Evolutionary conservation across 495 filamentous ascomycete species (phyloP), one percentile per base, ranked within the genome.

Genomic region (Podospora pseudopauciseta): DNA sequence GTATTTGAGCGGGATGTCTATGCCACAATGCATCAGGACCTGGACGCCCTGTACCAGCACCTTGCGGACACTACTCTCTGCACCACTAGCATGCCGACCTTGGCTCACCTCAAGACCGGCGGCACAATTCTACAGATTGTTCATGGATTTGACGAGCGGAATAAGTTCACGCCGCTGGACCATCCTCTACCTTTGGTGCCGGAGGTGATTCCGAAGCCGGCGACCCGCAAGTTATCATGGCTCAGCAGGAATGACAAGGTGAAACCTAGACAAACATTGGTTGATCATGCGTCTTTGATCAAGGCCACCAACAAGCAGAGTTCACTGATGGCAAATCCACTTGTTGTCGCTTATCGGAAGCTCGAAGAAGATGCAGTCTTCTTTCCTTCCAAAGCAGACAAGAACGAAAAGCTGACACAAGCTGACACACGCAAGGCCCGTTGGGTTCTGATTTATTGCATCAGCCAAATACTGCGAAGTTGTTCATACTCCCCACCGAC

Each of bases 381-480:
- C 58, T 75, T 71, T 4, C 72, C 76, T 13, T 71, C 68, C 5
- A 84, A 80, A 67, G 67, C 66, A 13, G 78, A 80, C n/a, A 80
- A 74, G 34, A 49, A 68, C 3, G 79, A 84, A 61, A 81, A 77
- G 63, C 59, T 82, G 0, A 80, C 80, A 5, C 80, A 77, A n/a
- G 73, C 78, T 58, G 88, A 89, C 34, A 84, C 85, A 19, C 85
- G 88, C 26, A 88, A 87, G 69, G 84, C 88, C 39, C 87, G 90
- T 28, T 93, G 90, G 90, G 82, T 91, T 5, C 72, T 92, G 54
- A 82, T 92, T 32, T 93, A 93, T 68, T 83, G 86, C 30, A 81
- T 86, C 16, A 81, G 91, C 55, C 90, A 93, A 71, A 85, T 87
- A 4, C 79, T 92, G 30, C 83, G 82, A 13, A 85, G 82, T 57